Evolutionary conservation across 345 rosid species (phyloP).

Genomic region (Brassica napus): DNA sequence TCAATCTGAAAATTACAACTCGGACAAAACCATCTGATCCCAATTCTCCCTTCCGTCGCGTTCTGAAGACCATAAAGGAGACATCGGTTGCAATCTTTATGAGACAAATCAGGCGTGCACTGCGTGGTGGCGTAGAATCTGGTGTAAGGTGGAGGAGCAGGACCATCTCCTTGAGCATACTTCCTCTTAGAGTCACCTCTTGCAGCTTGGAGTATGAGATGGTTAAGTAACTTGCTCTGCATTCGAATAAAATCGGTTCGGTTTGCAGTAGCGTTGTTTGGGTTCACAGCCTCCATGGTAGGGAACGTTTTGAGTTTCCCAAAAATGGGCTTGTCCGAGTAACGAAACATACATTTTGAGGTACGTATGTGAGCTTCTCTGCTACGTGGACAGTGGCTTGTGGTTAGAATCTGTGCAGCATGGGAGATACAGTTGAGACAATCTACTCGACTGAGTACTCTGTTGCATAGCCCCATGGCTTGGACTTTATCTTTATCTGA

Average conservation of each 20-base stretch:
- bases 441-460: slow-evolving; percentile 12
- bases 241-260: slow-evolving; percentile 11
- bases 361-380: slow-evolving; percentile 16
- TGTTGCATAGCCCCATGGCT: slow-evolving; percentile 24
- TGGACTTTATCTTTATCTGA: slow-evolving; percentile 23
- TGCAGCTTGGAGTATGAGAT: slow-evolving; percentile 1
- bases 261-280: slow-evolving; percentile 1
- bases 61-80: slow-evolving; percentile 12
- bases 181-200: slow-evolving; percentile 20
- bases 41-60: background rate
- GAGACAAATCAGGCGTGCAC: slow-evolving; percentile 28
- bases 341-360: slow-evolving; percentile 34
- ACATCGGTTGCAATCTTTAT: slow-evolving; percentile 19
- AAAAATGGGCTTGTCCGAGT: slow-evolving; percentile 10
- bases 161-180: slow-evolving; percentile 31
- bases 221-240: slow-evolving; percentile 21
- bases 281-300: background rate
- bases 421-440: slow-evolving; percentile 13
- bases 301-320: background rate
- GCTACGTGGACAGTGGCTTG: background rate
- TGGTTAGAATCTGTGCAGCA: slow-evolving; percentile 12
- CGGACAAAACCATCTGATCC: background rate
- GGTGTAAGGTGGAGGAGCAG: background rate
- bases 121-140: slow-evolving; percentile 8
- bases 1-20: background rate